Percentiles rank a stretch among this genome's conserved stretches.
These are phyloP conservation scores for Hypoxylon subgilvum DNA, from an alignment of 495 filamentous ascomycete genomes.

Conservation along the genomic window DNA sequence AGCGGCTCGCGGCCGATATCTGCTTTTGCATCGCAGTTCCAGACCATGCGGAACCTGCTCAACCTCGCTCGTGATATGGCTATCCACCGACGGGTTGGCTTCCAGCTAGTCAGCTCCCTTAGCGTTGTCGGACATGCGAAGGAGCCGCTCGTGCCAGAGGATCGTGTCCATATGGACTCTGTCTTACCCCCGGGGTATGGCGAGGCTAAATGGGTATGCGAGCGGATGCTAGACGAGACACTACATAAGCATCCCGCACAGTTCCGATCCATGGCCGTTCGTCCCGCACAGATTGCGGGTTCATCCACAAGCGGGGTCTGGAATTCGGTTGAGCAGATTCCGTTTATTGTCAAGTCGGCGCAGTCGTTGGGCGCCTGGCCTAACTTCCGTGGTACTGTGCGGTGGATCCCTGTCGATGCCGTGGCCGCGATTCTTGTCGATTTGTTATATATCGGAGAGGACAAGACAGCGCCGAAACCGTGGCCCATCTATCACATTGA, in stretches of 20 bases:
- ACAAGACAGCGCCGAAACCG: background rate
- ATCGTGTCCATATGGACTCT: slow-evolving; percentile 37
- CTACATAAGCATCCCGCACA: slow-evolving; percentile 47
- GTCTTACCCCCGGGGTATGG: slow-evolving; percentile 54
- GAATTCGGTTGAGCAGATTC: slow-evolving; percentile 56
- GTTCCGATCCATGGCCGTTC: slow-evolving; percentile 51
- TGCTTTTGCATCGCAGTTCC: slow-evolving; percentile 54
- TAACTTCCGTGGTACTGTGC: slow-evolving; percentile 46
- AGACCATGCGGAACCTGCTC: slow-evolving; percentile 48
- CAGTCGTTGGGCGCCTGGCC: slow-evolving; percentile 54
- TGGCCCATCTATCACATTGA: slow-evolving; percentile 62
- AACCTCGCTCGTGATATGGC: slow-evolving; percentile 46
- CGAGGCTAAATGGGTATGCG: slow-evolving; percentile 57
- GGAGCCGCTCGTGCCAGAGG: slow-evolving; percentile 42
- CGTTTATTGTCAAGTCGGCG: slow-evolving; percentile 57
- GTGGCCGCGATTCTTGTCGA: slow-evolving; percentile 11
- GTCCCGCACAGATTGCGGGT: slow-evolving; percentile 57
- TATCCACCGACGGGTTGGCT: background rate
- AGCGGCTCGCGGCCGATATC: slow-evolving; percentile 45
- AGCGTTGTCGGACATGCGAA: slow-evolving; percentile 43
- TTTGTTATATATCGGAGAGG: background rate
- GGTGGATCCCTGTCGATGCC: slow-evolving; percentile 55
- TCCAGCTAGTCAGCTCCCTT: slow-evolving; percentile 61
- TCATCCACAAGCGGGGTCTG: slow-evolving; percentile 55
- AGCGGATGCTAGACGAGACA: slow-evolving; percentile 54